Evolutionary conservation across 1,284 basidiomycete genomes (phyloP).

Genomic region (Pterula multifida): DNA sequence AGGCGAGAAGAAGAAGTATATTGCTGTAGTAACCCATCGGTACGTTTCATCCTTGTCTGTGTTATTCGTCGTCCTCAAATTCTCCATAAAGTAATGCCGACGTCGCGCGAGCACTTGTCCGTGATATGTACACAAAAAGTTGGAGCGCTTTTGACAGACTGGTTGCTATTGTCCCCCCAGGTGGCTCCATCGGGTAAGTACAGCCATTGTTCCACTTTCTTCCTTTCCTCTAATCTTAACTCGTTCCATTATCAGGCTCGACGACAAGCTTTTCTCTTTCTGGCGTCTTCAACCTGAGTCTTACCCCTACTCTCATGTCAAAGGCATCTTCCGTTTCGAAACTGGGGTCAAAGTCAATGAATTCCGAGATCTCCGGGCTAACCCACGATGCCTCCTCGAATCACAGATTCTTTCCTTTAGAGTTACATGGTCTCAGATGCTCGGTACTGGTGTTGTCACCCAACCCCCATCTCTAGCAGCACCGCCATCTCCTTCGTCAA

Average conservation of each 20-base stretch:
- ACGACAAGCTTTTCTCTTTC: slow-evolving; percentile 80
- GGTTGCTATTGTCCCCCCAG: slow-evolving; percentile 75
- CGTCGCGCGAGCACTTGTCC: slow-evolving; percentile 69
- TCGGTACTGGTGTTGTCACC: slow-evolving; percentile 45
- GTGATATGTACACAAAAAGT: slow-evolving; percentile 82
- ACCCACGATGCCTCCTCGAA: slow-evolving; percentile 72
- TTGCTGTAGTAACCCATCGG: slow-evolving; percentile 59
- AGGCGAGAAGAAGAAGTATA: slow-evolving; percentile 58
- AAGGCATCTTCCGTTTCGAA: slow-evolving; percentile 79
- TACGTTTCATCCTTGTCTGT: slow-evolving; percentile 24
- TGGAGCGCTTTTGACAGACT: slow-evolving; percentile 81
- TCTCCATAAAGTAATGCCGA: slow-evolving; percentile 54
- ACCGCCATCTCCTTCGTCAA: slow-evolving; percentile 18
- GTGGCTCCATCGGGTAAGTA: slow-evolving; percentile 72
- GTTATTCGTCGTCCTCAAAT: no score
- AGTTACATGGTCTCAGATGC: slow-evolving; percentile 64
- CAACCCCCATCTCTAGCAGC: slow-evolving; percentile 23
- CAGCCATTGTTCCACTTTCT: slow-evolving; percentile 2
- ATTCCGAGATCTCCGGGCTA: slow-evolving; percentile 74
- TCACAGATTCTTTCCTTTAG: slow-evolving; percentile 68
- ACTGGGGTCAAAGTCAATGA: slow-evolving; percentile 75
- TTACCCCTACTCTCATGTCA: slow-evolving; percentile 60
- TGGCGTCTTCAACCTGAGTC: slow-evolving; percentile 73
- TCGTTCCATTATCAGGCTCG: slow-evolving; percentile 39
- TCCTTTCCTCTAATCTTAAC: slow-evolving; percentile 4